Conservation (phyloP, 805 yeast species). For the Ascoidea rubescens region DNA sequence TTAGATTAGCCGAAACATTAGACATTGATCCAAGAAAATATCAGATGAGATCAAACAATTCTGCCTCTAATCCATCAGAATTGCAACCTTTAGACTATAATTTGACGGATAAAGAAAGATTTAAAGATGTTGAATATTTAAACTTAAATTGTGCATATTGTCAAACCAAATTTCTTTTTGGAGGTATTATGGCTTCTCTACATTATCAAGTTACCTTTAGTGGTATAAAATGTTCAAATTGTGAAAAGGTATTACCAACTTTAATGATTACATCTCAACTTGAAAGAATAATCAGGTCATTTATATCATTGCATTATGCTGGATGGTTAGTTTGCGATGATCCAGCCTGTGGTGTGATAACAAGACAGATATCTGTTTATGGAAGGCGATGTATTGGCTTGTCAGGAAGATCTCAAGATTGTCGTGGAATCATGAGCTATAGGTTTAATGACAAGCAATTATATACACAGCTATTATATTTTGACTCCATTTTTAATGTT, state of each 20-base stretch:
- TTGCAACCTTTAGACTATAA: conserved; percentile 71
- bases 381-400: conserved; percentile 71
- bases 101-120: conserved; percentile 71
- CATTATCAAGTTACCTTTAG: conserved; percentile 46
- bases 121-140: conserved; percentile 46
- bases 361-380: conserved; percentile 79
- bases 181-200: conserved; percentile 57
- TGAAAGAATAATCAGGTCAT: conserved; percentile 55
- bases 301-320: conserved; percentile 68
- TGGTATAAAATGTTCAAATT: conserved; percentile 60
- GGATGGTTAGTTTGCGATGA: conserved; percentile 84
- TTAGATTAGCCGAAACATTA: conserved; percentile 59
- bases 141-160: conserved; percentile 46
- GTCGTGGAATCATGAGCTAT: conserved; percentile 72
- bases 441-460: conserved; percentile 66
- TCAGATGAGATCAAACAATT: conserved; percentile 22
- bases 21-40: conserved; percentile 66
- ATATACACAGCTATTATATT: conserved; percentile 75
- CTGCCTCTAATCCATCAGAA: conserved; percentile 18
- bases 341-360: conserved; percentile 59
- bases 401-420: conserved; percentile 20
- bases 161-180: conserved; percentile 45
- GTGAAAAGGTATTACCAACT: conserved; percentile 37
- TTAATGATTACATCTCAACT: conserved; percentile 56
- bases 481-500: conserved; percentile 66